phyloP scores from a whole-genome alignment of 305 asterid genomes.

The Ruellia speciosa region DNA sequence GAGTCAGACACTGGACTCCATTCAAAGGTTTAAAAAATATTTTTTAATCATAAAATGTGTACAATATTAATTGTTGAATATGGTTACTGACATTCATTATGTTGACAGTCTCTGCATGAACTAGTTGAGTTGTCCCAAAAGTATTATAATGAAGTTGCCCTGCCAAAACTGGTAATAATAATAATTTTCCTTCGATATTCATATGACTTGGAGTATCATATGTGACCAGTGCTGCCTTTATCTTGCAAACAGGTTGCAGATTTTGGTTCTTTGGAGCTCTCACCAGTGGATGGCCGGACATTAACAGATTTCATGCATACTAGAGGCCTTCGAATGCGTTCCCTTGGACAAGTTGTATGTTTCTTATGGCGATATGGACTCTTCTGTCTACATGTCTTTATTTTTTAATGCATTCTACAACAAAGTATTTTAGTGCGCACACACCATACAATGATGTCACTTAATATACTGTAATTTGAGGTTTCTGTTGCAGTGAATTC shows the following conservation, averaged over 20 bases:
- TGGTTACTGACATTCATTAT: slow-evolving; percentile 30
- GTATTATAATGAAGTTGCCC: slow-evolving; percentile 83
- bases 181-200: slow-evolving; percentile 16
- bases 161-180: slow-evolving; percentile 79
- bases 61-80: slow-evolving; percentile 13
- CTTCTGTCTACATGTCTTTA: slow-evolving; percentile 11
- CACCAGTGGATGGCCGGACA: slow-evolving; percentile 97
- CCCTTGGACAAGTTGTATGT: slow-evolving; percentile 97
- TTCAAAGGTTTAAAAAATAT: slow-evolving; percentile 45
- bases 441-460: not conserved
- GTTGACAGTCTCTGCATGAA: slow-evolving; percentile 71
- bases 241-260: slow-evolving; percentile 75
- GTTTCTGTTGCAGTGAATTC: slow-evolving; percentile 11
- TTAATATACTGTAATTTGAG: slow-evolving; percentile 16
- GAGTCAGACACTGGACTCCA: slow-evolving; percentile 94
- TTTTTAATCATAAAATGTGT: slow-evolving; percentile 1
- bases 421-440: not conserved
- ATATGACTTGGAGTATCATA: slow-evolving; percentile 20
- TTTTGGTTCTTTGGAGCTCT: slow-evolving; percentile 96
- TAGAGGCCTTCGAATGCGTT: slow-evolving; percentile 97
- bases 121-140: slow-evolving; percentile 65
- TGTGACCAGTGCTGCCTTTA: slow-evolving; percentile 19
- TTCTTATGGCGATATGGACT: slow-evolving; percentile 20
- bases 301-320: slow-evolving; percentile 99
- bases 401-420: slow-evolving; percentile 15